phyloP scores from a whole-genome alignment of 78 protist species.

The Goniomonas avonlea region DNA sequence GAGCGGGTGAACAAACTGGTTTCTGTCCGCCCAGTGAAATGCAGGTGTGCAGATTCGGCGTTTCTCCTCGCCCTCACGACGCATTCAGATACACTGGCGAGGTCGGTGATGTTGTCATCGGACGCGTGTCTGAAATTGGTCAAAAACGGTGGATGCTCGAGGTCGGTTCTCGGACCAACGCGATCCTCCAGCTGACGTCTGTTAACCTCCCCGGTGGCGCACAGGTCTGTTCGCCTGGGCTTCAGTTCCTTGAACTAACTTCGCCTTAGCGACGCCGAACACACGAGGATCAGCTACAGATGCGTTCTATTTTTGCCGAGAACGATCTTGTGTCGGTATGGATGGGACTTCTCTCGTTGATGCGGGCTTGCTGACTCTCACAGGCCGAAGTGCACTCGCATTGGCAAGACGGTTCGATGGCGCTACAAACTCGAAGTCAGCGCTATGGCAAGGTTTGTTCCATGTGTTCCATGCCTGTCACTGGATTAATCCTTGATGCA shows the following conservation, averaged over 20 bases:
- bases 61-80: not conserved
- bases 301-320: not conserved
- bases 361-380: not conserved
- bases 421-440: conserved; percentile 28
- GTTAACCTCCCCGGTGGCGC: conserved; percentile 36
- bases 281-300: conserved; percentile 34
- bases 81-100: not conserved
- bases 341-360: too few relatives aligned
- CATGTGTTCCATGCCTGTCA: too few relatives aligned
- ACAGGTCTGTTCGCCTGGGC: too few relatives aligned
- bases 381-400: conserved; percentile 1
- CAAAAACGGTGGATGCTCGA: conserved; percentile 34
- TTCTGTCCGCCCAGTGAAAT: conserved; percentile 13
- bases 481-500: too few relatives aligned
- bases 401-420: conserved; percentile 26
- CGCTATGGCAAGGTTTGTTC: conserved; percentile 41
- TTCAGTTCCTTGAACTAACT: too few relatives aligned
- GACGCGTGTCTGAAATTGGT: conserved; percentile 32
- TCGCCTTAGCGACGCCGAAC: not conserved
- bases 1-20: conserved; percentile 40
- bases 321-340: not conserved
- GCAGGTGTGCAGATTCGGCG: not conserved
- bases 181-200: conserved; percentile 28
- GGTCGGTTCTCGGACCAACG: not conserved
- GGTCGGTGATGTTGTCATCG: conserved; percentile 38